A percentile compares a stretch with the other conserved stretches of the same genome.
Evolutionary conservation across 1,284 basidiomycete species (phyloP).

Genomic region (Ustilago lituana): DNA sequence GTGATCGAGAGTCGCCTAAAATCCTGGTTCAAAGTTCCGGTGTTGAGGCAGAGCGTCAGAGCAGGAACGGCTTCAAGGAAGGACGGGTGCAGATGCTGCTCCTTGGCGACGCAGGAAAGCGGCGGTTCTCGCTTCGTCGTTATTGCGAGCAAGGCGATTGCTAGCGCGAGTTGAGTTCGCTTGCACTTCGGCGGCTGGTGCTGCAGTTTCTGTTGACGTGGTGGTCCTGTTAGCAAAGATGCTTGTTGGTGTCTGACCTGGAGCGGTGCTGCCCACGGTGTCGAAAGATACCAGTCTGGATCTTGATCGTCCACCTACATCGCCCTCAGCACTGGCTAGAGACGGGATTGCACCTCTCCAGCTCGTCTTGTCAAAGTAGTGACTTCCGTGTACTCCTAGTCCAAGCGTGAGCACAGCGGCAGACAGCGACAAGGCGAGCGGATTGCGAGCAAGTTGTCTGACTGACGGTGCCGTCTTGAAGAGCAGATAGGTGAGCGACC

Average conservation of each 20-base stretch:
- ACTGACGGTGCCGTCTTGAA: constrained; percentile 51
- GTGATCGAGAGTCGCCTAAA: too few relatives aligned
- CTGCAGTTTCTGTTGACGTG: neutral
- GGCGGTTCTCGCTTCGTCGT: constrained; percentile 24
- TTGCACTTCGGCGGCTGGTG: too few relatives aligned
- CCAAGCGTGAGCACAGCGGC: constrained; percentile 37
- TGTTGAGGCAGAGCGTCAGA: neutral
- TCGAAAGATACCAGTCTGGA: constrained; percentile 17
- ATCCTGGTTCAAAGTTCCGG: too few relatives aligned
- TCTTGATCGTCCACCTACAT: too few relatives aligned
- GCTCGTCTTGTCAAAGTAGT: constrained; percentile 61
- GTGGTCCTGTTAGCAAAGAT: constrained; percentile 21
- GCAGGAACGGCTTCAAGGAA: constrained; percentile 1
- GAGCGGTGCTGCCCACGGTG: constrained; percentile 11
- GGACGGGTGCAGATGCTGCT: neutral
- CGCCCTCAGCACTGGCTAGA: too few relatives aligned
- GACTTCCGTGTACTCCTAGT: constrained; percentile 51
- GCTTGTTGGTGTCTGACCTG: neutral
- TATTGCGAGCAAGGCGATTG: constrained; percentile 26
- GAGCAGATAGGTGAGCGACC: constrained; percentile 60
- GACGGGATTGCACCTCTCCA: constrained; percentile 58
- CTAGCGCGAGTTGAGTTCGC: too few relatives aligned
- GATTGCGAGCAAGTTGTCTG: constrained; percentile 30
- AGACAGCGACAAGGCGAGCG: constrained; percentile 38
- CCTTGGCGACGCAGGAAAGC: constrained; percentile 24